Evolutionary conservation across 805 yeast genomes (phyloP).

Genomic region (Metschnikowia peoriensis): DNA sequence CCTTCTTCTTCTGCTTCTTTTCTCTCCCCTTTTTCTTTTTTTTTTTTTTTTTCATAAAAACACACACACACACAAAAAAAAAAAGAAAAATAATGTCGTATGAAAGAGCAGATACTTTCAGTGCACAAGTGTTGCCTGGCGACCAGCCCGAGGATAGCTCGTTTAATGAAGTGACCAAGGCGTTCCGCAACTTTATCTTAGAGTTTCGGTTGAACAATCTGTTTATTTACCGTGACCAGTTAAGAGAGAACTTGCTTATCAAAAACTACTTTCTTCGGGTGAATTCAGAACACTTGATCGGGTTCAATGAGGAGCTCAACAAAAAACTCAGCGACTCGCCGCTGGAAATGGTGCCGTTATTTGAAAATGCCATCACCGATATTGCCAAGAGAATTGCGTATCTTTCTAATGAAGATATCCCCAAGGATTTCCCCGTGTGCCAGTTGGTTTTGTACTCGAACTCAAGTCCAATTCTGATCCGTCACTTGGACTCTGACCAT

Average conservation of each 20-base stretch:
- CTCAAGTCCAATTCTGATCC: slow-evolving; percentile 67
- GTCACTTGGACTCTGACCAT: slow-evolving; percentile 82
- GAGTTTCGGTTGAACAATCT: slow-evolving; percentile 83
- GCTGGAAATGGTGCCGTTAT: slow-evolving; percentile 78
- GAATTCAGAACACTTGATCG: slow-evolving; percentile 78
- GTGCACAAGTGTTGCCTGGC: slow-evolving; percentile 86
- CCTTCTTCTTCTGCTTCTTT: not conserved
- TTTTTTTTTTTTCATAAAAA: too few relatives aligned
- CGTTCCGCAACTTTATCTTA: slow-evolving; percentile 76
- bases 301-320: slow-evolving; percentile 85
- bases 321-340: slow-evolving; percentile 86
- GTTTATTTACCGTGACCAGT: slow-evolving; percentile 86
- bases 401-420: slow-evolving; percentile 51
- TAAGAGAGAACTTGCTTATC: slow-evolving; percentile 80
- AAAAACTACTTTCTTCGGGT: slow-evolving; percentile 72
- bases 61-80: not conserved
- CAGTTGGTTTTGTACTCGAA: slow-evolving; percentile 77
- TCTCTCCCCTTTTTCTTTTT: not conserved
- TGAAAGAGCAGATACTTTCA: slow-evolving; percentile 67
- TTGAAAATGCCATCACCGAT: slow-evolving; percentile 79
- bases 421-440: slow-evolving; percentile 67
- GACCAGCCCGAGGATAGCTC: slow-evolving; percentile 65
- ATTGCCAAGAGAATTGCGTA: slow-evolving; percentile 74
- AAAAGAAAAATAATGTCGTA: slow-evolving; percentile 52
- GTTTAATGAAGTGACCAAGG: slow-evolving; percentile 66